phyloP scores from a whole-genome alignment of 2,329 filamentous ascomycete species.

The Penicillium italicum region DNA sequence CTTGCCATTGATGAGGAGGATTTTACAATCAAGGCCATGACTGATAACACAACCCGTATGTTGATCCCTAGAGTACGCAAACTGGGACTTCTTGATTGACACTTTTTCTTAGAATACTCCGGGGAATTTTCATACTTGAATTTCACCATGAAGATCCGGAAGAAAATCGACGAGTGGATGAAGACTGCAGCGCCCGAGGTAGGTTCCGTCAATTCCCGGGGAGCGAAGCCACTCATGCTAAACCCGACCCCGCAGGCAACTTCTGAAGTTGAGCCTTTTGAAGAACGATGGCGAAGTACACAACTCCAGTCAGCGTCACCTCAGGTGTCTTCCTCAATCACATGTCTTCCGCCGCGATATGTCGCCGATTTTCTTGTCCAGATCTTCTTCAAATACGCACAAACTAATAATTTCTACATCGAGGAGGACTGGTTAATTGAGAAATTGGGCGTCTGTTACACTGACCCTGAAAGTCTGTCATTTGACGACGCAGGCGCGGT shows the following conservation, averaged over 20 bases:
- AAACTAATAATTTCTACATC: constrained; percentile 45
- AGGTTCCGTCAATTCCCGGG: constrained; percentile 1
- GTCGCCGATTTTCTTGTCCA: constrained; percentile 44
- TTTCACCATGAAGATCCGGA: constrained; percentile 44
- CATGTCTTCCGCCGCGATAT: constrained; percentile 43
- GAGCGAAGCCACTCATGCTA: constrained; percentile 1
- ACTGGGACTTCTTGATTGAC: background rate
- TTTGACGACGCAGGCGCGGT: constrained; percentile 41
- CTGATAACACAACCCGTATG: constrained; percentile 41
- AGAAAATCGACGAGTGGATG: constrained; percentile 45
- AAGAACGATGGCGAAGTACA: constrained; percentile 43
- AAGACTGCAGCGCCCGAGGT: constrained; percentile 38
- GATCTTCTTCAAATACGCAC: constrained; percentile 45
- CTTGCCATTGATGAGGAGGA: constrained; percentile 42
- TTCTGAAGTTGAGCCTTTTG: constrained; percentile 38
- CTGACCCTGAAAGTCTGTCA: constrained; percentile 32
- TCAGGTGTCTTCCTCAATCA: constrained; percentile 36
- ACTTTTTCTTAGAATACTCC: constrained; percentile 37
- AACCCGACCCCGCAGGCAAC: constrained; percentile 26
- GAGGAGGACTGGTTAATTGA: constrained; percentile 42
- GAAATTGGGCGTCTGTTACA: constrained; percentile 40
- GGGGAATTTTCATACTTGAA: constrained; percentile 47
- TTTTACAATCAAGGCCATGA: constrained; percentile 40
- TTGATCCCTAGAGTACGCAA: background rate
- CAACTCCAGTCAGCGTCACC: constrained; percentile 42